Evolutionary conservation across 441 rosid genomes (phyloP).

Genomic region (Erodium trifolium): DNA sequence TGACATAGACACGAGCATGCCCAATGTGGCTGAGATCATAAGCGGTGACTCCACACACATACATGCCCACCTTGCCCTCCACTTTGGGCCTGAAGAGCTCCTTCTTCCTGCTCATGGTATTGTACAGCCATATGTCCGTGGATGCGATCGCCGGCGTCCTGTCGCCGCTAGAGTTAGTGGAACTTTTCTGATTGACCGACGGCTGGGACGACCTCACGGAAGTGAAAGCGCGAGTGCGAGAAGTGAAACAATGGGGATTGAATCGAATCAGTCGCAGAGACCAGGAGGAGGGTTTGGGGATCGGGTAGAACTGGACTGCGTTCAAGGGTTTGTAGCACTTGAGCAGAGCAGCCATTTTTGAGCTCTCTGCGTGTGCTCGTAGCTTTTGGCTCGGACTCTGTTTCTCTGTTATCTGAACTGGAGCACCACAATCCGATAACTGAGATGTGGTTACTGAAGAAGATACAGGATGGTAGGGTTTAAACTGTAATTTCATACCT

Average conservation of each 20-base stretch:
- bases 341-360: constrained; percentile 8
- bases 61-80: constrained; percentile 66
- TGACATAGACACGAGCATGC: constrained; percentile 84
- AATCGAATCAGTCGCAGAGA: background rate
- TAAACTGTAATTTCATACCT: background rate
- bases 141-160: background rate
- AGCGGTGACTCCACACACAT: constrained; percentile 91
- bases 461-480: background rate
- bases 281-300: background rate
- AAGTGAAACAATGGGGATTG: background rate
- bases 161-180: background rate
- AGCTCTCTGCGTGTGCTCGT: background rate
- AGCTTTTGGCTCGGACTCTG: background rate
- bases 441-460: background rate
- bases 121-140: constrained; percentile 45
- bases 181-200: background rate
- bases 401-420: background rate
- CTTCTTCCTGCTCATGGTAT: constrained; percentile 54
- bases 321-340: constrained; percentile 1
- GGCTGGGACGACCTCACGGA: background rate
- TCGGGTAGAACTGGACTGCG: background rate
- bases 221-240: background rate
- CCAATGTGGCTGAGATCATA: constrained; percentile 91
- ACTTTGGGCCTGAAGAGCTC: constrained; percentile 49
- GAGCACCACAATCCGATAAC: background rate